Conservation (phyloP, 257 asterid genomes). For the Fraxinus quadrangulata region DNA sequence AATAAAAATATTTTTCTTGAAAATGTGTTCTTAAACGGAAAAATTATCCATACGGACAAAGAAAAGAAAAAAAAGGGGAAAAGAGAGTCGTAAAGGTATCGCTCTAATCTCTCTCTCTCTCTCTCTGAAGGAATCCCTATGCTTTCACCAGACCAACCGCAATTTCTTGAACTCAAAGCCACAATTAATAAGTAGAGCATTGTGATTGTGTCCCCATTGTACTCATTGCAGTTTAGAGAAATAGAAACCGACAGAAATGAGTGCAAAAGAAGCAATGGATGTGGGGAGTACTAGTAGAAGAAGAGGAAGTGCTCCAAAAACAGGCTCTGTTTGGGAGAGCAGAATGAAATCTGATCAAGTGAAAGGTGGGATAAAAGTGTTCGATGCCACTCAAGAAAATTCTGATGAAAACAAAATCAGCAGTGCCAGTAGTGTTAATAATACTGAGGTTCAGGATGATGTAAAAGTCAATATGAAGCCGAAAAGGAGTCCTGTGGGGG, state of each 20-base stretch:
- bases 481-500: constrained; percentile 51
- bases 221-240: constrained; percentile 30
- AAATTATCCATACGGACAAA: neutral
- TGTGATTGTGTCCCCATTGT: constrained; percentile 34
- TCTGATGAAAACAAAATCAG: constrained; percentile 28
- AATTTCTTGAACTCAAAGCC: constrained; percentile 55
- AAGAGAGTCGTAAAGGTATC: constrained; percentile 11
- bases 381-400: constrained; percentile 38
- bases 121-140: constrained; percentile 40
- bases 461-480: constrained; percentile 34
- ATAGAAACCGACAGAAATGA: constrained; percentile 17
- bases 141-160: constrained; percentile 39
- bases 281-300: constrained; percentile 41
- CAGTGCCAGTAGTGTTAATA: constrained; percentile 10
- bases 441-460: constrained; percentile 31
- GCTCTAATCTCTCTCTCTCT: constrained; percentile 17
- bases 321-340: constrained; percentile 90
- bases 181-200: constrained; percentile 26
- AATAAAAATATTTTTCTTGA: no score
- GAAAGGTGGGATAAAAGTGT: constrained; percentile 73
- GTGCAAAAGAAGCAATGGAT: constrained; percentile 45
- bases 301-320: constrained; percentile 54
- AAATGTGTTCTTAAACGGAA: neutral
- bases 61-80: constrained; percentile 16
- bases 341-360: constrained; percentile 72